Evolutionary conservation across 1,284 basidiomycete genomes (phyloP).

Genomic region (Erythrobasidium hasegawianum): DNA sequence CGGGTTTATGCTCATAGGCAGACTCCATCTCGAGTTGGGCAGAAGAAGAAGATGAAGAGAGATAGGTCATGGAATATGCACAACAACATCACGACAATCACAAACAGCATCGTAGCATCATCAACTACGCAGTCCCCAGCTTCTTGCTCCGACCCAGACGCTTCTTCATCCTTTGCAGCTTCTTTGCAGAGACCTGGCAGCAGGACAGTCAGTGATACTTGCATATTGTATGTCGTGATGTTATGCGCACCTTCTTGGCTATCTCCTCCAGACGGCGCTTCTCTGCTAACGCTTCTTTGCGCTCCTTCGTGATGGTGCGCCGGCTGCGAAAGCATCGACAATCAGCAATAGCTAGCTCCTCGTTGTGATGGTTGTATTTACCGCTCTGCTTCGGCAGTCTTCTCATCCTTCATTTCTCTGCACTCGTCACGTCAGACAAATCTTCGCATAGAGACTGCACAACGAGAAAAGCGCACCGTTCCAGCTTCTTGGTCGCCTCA

Average conservation of each 20-base stretch:
- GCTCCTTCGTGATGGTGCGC: constrained; percentile 37
- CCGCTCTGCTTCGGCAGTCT: constrained; percentile 38
- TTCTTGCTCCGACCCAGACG: constrained; percentile 43
- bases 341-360: background rate
- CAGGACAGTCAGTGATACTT: no score
- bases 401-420: constrained; percentile 44
- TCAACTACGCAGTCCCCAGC: constrained; percentile 31
- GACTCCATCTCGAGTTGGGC: constrained; percentile 46
- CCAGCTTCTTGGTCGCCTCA: constrained; percentile 41
- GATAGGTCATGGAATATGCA: background rate
- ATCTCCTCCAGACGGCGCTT: constrained; percentile 42
- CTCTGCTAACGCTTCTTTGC: constrained; percentile 40
- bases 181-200: constrained; percentile 45
- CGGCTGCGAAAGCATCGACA: constrained; percentile 26
- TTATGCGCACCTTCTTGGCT: constrained; percentile 38
- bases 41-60: background rate
- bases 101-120: no score
- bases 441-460: background rate
- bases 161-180: constrained; percentile 45
- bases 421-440: background rate
- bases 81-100: no score
- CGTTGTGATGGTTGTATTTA: background rate
- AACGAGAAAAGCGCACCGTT: constrained; percentile 27
- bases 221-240: no score
- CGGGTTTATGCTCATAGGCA: constrained; percentile 79